Evolutionary conservation across 805 yeast species (phyloP), one percentile per base, ranked within the genome.

Genomic region (Ogataea thermomethanolica): DNA sequence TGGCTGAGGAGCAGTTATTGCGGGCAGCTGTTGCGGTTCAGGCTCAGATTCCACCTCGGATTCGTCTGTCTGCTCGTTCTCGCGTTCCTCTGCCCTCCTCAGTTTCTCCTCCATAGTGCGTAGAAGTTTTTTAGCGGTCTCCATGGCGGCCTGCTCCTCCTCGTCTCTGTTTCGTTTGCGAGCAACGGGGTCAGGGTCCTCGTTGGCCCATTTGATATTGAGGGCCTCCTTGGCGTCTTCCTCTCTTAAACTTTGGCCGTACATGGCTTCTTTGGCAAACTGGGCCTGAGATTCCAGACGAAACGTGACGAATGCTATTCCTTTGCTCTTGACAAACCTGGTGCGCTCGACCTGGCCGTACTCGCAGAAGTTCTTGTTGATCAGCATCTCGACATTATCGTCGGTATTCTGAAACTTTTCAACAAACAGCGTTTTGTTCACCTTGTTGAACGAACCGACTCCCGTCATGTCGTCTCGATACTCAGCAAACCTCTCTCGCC

Each of bases 381-480:
- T 53, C 33, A 55, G 64, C 35, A 55, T 47, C 43, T 68, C 76
- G 43, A 66, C 64, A 35, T 59, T 69, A 2, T 53, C 56, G 1
- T 49, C 51, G 55, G 67, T 60, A 28, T 60, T 74, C 13, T 58
- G 69, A 48, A 77, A 78, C 27, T 67, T 59, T 9, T 95, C 93
- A 2, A 91, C 75, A 56, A 82, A 90, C 2, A 91, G 59, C 0
- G 96, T 88, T 38, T 79, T 64, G 56, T 89, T 90, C n/a, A 69
- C 67, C 26, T 69, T 65, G 50, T 74, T 70, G 56, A 91, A 80
- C 17, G 87, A 79, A 0, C 98, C 99, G 3, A 89, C 82, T 25
- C 99, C 99, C 22, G 84, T 79, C 96, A 89, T 89, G 62, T 91
- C 98, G 49, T 91, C 96, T 50, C 89, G 67, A 54, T 86, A 87